Conservation (phyloP, 2,329 filamentous ascomycete genomes). For the Trichophyton verrucosum region DNA sequence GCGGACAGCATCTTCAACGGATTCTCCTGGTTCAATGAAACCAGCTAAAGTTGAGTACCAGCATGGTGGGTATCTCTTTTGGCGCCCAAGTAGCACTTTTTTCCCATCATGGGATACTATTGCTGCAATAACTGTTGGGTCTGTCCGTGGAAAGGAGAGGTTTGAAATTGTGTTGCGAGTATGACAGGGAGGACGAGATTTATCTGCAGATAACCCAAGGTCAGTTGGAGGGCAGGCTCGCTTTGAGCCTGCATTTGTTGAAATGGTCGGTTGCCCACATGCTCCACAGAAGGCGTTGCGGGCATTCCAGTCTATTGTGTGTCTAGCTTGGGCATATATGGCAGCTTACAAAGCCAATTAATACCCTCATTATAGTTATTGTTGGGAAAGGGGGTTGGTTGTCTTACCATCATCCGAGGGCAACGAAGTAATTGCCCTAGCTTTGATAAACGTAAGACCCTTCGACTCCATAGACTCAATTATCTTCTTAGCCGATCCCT, state of each 20-base stretch:
- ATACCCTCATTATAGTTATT: too few species aligned
- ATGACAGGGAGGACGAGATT: slow-evolving; percentile 53
- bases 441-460: slow-evolving; percentile 54
- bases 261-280: slow-evolving; percentile 69
- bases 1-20: slow-evolving; percentile 69
- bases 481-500: slow-evolving; percentile 48
- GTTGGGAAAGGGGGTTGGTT: background rate
- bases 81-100: slow-evolving; percentile 69
- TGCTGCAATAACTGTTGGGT: slow-evolving; percentile 91
- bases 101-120: slow-evolving; percentile 70
- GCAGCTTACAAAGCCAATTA: slow-evolving; percentile 47
- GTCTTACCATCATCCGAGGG: slow-evolving; percentile 48
- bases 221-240: slow-evolving; percentile 35
- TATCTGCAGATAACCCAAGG: slow-evolving; percentile 22
- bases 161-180: slow-evolving; percentile 82
- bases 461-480: slow-evolving; percentile 47
- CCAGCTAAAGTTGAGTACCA: slow-evolving; percentile 87
- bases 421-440: slow-evolving; percentile 51
- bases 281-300: slow-evolving; percentile 85
- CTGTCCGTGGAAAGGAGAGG: slow-evolving; percentile 79
- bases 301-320: slow-evolving; percentile 85
- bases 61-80: slow-evolving; percentile 66
- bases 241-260: slow-evolving; percentile 34
- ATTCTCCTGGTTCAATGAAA: slow-evolving; percentile 76
- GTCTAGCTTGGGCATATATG: slow-evolving; percentile 78